phyloP scores from a whole-genome alignment of 2,329 filamentous ascomycete genomes.

The Trichoderma guizhouense region DNA sequence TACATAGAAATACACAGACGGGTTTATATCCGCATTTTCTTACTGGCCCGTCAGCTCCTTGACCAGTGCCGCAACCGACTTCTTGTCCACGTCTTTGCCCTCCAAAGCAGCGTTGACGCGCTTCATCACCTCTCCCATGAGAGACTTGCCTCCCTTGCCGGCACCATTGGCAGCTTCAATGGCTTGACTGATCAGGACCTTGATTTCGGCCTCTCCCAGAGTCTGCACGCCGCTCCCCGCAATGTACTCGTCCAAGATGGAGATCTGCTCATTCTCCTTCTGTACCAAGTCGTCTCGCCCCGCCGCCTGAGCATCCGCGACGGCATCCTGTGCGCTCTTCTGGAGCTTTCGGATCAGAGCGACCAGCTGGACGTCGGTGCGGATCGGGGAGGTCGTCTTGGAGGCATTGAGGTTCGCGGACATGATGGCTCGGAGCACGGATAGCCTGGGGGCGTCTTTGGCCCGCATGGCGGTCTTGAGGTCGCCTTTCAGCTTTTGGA shows the following conservation, averaged over 20 bases:
- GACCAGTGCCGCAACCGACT: constrained; percentile 57
- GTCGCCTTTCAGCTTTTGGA: constrained; percentile 55
- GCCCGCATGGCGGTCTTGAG: constrained; percentile 64
- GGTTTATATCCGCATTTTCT: not conserved
- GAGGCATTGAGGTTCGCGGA: constrained; percentile 70
- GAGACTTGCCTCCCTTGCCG: constrained; percentile 42
- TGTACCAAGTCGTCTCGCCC: constrained; percentile 65
- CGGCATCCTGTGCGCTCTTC: constrained; percentile 55
- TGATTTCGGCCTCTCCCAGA: constrained; percentile 57
- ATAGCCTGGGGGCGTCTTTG: constrained; percentile 62
- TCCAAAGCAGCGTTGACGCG: constrained; percentile 53
- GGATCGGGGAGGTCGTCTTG: constrained; percentile 68
- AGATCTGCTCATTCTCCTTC: constrained; percentile 65
- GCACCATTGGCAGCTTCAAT: constrained; percentile 50
- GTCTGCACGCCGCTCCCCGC: constrained; percentile 56
- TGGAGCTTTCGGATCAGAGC: constrained; percentile 63
- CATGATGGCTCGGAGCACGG: constrained; percentile 66
- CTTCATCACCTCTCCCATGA: constrained; percentile 63
- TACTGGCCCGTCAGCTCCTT: constrained; percentile 43
- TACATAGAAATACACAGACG: not conserved
- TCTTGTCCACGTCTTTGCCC: constrained; percentile 62
- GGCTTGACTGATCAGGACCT: constrained; percentile 47
- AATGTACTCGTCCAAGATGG: constrained; percentile 64
- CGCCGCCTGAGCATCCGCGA: constrained; percentile 60
- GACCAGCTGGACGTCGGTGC: constrained; percentile 67